Percentiles rank a stretch among this genome's conserved stretches.
phyloP scores from a whole-genome alignment of 495 filamentous ascomycete species.

The Hypomontagnella monticulosa region DNA sequence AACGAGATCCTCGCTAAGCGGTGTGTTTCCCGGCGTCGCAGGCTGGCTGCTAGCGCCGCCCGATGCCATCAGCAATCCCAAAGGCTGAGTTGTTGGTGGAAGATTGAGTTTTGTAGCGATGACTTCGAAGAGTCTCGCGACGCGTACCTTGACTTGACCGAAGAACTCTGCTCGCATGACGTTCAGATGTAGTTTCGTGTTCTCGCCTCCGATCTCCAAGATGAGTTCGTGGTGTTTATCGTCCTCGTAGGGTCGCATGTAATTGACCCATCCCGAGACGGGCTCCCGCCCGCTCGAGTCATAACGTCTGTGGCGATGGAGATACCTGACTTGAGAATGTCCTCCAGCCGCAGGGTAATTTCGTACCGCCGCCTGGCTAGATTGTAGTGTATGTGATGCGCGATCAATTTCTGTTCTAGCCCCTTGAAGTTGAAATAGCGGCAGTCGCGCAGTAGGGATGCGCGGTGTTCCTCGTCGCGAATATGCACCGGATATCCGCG shows the following conservation, averaged over 20 bases:
- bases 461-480: conserved; percentile 78
- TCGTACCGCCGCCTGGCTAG: conserved; percentile 71
- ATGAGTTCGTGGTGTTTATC: conserved; percentile 77
- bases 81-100: conserved; percentile 67
- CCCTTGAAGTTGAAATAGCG: conserved; percentile 94
- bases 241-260: conserved; percentile 84
- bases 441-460: conserved; percentile 83
- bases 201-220: conserved; percentile 78
- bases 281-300: conserved; percentile 41
- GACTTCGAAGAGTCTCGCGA: conserved; percentile 79
- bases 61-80: conserved; percentile 73
- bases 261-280: conserved; percentile 71
- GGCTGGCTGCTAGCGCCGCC: conserved; percentile 63
- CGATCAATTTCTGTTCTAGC: conserved; percentile 86
- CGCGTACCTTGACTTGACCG: conserved; percentile 69
- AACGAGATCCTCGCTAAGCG: conserved; percentile 75
- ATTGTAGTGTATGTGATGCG: conserved; percentile 81
- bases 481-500: conserved; percentile 89
- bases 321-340: conserved; percentile 86
- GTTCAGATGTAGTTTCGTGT: conserved; percentile 68
- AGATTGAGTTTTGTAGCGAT: conserved; percentile 83
- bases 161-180: conserved; percentile 73
- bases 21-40: conserved; percentile 74
- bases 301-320: conserved; percentile 64
- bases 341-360: conserved; percentile 83